A percentile compares a stretch with the other conserved stretches of the same genome.
Conservation (phyloP, 768 basidiomycete genomes). For the Mycena albidolilacea region DNA sequence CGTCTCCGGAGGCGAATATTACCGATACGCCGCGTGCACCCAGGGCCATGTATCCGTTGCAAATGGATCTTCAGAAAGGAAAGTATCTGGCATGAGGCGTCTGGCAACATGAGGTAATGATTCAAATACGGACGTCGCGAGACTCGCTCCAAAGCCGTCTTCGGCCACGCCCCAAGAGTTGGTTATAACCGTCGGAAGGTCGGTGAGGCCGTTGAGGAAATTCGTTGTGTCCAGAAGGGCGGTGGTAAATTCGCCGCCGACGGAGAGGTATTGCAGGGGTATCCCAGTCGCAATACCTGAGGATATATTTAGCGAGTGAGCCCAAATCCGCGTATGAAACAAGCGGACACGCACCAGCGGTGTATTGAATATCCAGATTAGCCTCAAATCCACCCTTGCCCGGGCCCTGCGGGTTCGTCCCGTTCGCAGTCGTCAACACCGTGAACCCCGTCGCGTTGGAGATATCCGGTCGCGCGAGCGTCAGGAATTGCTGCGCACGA, state of each 20-base stretch:
- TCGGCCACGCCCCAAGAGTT: slow-evolving; percentile 8
- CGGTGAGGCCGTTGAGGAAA: slow-evolving; percentile 9
- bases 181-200: slow-evolving; percentile 18
- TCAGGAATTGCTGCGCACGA: not conserved
- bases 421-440: slow-evolving; percentile 2
- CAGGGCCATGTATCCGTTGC: slow-evolving; percentile 25
- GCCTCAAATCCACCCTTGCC: slow-evolving; percentile 1
- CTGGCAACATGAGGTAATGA: not conserved
- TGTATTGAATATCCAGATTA: slow-evolving; percentile 28
- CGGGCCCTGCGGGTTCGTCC: slow-evolving; percentile 1
- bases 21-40: slow-evolving; percentile 40
- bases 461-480: slow-evolving; percentile 15
- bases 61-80: slow-evolving; percentile 1
- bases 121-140: slow-evolving; percentile 27
- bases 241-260: slow-evolving; percentile 34
- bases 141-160: not conserved
- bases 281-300: slow-evolving; percentile 20
- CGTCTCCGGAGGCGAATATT: slow-evolving; percentile 36
- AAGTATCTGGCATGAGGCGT: not conserved
- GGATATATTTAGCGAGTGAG: not conserved
- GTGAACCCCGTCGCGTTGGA: not conserved
- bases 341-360: not conserved
- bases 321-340: not conserved
- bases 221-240: slow-evolving; percentile 18
- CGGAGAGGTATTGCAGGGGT: slow-evolving; percentile 6